Evolutionary conservation across 495 filamentous ascomycete genomes (phyloP), one percentile per base, ranked within the genome.

Genomic region (Annulohypoxylon maeteangense): DNA sequence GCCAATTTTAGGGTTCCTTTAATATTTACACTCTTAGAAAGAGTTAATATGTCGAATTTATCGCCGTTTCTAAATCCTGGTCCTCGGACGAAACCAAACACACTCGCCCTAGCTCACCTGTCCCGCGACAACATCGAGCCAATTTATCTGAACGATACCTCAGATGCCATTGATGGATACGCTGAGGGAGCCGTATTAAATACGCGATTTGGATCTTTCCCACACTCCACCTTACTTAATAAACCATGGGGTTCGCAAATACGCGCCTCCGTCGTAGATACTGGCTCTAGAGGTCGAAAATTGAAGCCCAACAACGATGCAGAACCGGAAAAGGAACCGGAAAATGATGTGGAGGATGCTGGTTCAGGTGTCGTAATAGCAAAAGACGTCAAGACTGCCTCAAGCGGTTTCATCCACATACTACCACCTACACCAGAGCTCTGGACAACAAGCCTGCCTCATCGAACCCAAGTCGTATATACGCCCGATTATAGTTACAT

Each of bases 401-500:
- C 87, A 1, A 94, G 87, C 74, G 95, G 95, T 22, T 99, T 98
- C 81, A 86, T 94, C 16, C 95, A 99, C 78, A 76, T 99, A 32
- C 85, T 98, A 12, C 92, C 91, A 27, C 96, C 96, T 0, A 97
- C 96, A 0, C 93, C 95, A 12, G 95, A 99, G 78, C 83, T 91
- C 14, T 99, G 95, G 95, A 99, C 96, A 0, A 81, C 87, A 25
- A 92, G 90, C 38, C 85, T 99, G 38, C 95, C 94, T 2, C 95
- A 99, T 78, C 87, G 95, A 53, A 99, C 95, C 7, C 95, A 99
- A 80, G 95, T 99, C 53, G 95, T 99, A 68, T 99, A 99, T 76
- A 97, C 93, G 1, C 93, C 96, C 8, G 95, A 99, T 79, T 97
- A 97, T 81, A 97, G 94, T 80, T 99, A 95, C 76, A 90, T 99